phyloP scores from a whole-genome alignment of 1,284 basidiomycete species.

The Rhodotorula glutinis region DNA sequence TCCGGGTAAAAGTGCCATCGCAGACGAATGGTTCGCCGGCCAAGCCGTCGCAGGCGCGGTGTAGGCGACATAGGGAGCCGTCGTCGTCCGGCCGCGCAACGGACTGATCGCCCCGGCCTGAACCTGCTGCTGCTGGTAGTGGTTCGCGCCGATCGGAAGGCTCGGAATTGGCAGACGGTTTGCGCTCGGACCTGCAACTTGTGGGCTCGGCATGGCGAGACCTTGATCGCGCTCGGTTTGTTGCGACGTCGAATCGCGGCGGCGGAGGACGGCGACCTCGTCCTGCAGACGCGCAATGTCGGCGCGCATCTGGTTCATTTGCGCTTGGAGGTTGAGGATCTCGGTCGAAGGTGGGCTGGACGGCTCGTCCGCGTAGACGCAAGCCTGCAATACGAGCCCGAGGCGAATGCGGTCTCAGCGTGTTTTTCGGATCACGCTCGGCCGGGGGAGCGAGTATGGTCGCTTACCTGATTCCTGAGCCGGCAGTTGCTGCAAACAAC shows the following conservation, averaged over 20 bases:
- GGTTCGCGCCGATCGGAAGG: background rate
- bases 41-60: too few relatives aligned
- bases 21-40: too few relatives aligned
- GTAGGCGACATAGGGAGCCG: background rate
- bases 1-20: too few relatives aligned
- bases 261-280: background rate
- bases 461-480: conserved; percentile 3
- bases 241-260: background rate
- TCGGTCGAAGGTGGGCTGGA: background rate
- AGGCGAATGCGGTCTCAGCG: too few relatives aligned
- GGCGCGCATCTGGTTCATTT: background rate
- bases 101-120: background rate
- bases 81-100: background rate
- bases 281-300: background rate
- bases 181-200: background rate
- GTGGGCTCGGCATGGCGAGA: too few relatives aligned
- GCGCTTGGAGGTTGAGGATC: background rate
- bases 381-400: background rate
- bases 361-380: conserved; percentile 8
- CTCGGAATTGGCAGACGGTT: background rate
- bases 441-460: background rate
- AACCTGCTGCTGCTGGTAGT: background rate
- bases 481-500: conserved; percentile 4
- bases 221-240: background rate
- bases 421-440: too few relatives aligned